Evolutionary conservation across 345 rosid species (phyloP), one percentile per base, ranked within the genome.

Genomic region (Euphorbia pulcherrima): DNA sequence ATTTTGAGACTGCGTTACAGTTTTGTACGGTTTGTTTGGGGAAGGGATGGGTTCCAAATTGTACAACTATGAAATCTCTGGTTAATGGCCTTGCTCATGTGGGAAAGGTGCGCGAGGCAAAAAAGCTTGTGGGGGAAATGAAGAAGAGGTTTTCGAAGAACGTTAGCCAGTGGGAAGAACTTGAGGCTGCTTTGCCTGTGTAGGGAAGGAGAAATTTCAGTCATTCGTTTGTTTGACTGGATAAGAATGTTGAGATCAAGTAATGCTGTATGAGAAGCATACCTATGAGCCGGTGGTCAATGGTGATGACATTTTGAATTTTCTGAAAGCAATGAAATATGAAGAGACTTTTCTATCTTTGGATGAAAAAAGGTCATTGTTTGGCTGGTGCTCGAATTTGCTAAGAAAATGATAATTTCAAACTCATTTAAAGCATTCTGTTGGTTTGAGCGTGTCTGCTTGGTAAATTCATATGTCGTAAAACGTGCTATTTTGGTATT

Each of bases 31-130:
- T 77, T 74, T 82, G 90, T 65, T 86, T 89, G 75, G 87, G 54
- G 72, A 88, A 83, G 72, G 81, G 83, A 13, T 88, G 96, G 96
- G 78, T 88, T 56, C 99, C 97, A 0, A 80, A 77, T 69, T 77
- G 84, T 12, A 17, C 78, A 0, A 84, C 81, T 18, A 88, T 87
- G 95, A 89, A 84, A 79, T 70, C 72, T 0, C 86, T 88, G 30
- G 96, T 89, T 51, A 81, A 80, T 6, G 96, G 96, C 35, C 67
- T 94, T 50, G 90, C 81, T 0, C 70, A 80, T 5, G 41, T 33
- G 9, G 82, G 87, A 0, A 89, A 83, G 65, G 83, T 88, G 2
- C 81, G 72, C 0, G 92, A 89, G 78, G 99, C 96, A 0, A 82
- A 78, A 53, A 84, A 79, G 68, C 84, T 89, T 21, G 70, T 85